Percentiles rank a stretch among this genome's conserved stretches.
Evolutionary conservation across 1,139 yeast species (phyloP).

Genomic region (Blastobotrys raffinosifermentans): DNA sequence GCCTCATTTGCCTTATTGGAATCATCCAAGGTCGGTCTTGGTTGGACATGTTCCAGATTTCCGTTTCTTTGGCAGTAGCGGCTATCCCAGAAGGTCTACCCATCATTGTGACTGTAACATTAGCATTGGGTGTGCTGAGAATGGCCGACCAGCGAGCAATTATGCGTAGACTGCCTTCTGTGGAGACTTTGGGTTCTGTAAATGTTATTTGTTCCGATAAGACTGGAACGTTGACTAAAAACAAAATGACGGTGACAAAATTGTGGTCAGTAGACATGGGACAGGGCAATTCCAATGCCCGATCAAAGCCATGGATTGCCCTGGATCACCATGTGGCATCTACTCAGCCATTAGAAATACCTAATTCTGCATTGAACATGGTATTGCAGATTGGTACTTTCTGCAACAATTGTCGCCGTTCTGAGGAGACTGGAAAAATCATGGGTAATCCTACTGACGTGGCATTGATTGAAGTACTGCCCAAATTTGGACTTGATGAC

Average conservation of each 20-base stretch:
- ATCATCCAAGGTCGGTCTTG: slow-evolving; percentile 84
- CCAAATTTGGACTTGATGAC: slow-evolving; percentile 68
- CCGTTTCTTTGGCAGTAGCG: slow-evolving; percentile 94
- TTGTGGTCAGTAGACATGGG: slow-evolving; percentile 75
- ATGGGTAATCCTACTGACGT: slow-evolving; percentile 94
- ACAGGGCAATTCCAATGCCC: slow-evolving; percentile 31
- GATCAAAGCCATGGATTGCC: not conserved
- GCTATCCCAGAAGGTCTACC: slow-evolving; percentile 98
- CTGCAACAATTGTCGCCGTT: slow-evolving; percentile 67
- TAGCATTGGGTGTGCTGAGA: slow-evolving; percentile 89
- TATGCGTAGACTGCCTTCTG: slow-evolving; percentile 87
- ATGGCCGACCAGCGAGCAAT: slow-evolving; percentile 94
- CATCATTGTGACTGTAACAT: slow-evolving; percentile 90
- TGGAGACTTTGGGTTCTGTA: slow-evolving; percentile 92
- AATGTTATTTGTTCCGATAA: slow-evolving; percentile 93
- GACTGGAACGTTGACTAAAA: slow-evolving; percentile 91
- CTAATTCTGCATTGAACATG: slow-evolving; percentile 19
- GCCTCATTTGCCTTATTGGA: slow-evolving; percentile 80
- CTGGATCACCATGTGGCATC: slow-evolving; percentile 1
- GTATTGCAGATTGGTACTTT: slow-evolving; percentile 65
- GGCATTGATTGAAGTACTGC: slow-evolving; percentile 72
- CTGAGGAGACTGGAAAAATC: slow-evolving; percentile 61
- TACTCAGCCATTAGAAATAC: slow-evolving; percentile 8
- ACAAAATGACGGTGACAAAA: slow-evolving; percentile 87
- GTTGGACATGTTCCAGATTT: slow-evolving; percentile 96